These are phyloP conservation scores for Colletotrichum nymphaeae DNA, from an alignment of 2,329 filamentous ascomycete genomes.

Conservation along the genomic window DNA sequence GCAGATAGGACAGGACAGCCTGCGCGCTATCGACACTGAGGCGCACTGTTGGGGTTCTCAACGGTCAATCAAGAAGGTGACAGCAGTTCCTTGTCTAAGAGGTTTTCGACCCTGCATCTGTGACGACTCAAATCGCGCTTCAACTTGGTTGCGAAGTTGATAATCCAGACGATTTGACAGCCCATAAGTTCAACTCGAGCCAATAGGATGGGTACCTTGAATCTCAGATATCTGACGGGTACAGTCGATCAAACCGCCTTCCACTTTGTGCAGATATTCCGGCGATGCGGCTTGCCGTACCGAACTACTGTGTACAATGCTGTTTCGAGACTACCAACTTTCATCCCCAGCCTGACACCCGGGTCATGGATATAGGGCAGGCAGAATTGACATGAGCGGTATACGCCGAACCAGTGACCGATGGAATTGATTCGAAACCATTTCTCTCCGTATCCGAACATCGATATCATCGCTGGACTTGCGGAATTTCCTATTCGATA, in stretches of 20 bases:
- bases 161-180: neutral
- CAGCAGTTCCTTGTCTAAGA: neutral
- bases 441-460: neutral
- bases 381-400: neutral
- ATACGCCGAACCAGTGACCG: neutral
- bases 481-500: neutral
- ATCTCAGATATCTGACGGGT: neutral
- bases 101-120: neutral
- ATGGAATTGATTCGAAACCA: neutral
- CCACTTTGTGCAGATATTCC: neutral
- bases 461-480: neutral
- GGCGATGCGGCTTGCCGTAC: neutral
- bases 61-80: neutral
- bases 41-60: neutral
- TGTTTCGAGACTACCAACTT: slow-evolving; percentile 16
- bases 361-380: neutral
- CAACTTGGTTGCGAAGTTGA: neutral
- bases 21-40: neutral
- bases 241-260: slow-evolving; percentile 10
- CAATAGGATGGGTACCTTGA: neutral
- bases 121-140: neutral
- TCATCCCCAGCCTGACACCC: too few species aligned
- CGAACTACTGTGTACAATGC: neutral
- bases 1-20: neutral
- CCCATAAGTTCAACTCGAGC: neutral